Evolutionary conservation across 148 eudicot species (phyloP).

Genomic region (Diospyros kaki): DNA sequence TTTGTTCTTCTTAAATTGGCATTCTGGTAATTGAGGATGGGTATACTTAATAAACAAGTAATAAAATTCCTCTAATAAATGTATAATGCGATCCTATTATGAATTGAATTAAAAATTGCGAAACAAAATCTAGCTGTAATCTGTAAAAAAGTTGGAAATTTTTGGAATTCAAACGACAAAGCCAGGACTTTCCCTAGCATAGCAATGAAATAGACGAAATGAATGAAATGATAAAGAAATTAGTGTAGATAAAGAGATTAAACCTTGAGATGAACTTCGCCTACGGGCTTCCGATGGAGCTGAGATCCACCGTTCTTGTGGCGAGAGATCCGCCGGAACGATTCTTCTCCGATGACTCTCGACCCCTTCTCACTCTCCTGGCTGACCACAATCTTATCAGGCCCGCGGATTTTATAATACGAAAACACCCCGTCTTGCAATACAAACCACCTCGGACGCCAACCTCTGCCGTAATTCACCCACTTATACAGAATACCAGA

Average conservation of each 20-base stretch:
- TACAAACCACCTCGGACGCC: slow-evolving; percentile 90
- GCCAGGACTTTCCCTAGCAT: no score
- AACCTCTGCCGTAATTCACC: slow-evolving; percentile 92
- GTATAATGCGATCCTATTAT: no score
- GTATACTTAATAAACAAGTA: no score
- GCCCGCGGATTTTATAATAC: slow-evolving; percentile 81
- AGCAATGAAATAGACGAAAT: no score
- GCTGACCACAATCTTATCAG: slow-evolving; percentile 46
- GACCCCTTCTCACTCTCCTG: slow-evolving; percentile 51
- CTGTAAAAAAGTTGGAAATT: no score
- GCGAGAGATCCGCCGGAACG: slow-evolving; percentile 39
- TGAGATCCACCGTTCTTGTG: slow-evolving; percentile 13
- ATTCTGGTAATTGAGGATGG: no score
- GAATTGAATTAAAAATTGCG: no score
- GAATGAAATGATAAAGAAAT: no score
- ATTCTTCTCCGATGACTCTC: slow-evolving; percentile 72
- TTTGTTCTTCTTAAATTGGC: no score
- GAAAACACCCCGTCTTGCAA: slow-evolving; percentile 80
- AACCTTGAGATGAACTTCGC: slow-evolving; percentile 92
- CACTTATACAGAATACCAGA: slow-evolving; percentile 72
- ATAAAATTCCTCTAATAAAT: no score
- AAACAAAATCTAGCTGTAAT: no score
- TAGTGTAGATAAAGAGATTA: background rate
- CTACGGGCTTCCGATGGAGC: slow-evolving; percentile 48
- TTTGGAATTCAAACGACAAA: no score